Percentiles rank a stretch among this genome's conserved stretches.
Evolutionary conservation across 192 early-diverging fungal species (phyloP).

Genomic region (Backusella westeae): DNA sequence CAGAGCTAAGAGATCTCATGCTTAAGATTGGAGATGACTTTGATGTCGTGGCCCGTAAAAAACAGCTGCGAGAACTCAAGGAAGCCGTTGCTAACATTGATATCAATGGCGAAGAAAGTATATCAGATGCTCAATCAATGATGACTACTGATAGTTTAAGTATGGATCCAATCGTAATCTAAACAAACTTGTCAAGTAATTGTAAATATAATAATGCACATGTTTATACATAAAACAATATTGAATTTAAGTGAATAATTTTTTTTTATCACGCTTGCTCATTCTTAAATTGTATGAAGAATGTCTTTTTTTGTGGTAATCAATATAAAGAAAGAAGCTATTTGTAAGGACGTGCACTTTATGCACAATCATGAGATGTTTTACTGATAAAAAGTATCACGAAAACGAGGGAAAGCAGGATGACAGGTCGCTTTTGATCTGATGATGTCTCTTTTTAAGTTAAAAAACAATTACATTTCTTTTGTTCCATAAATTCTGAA

Average conservation of each 20-base stretch:
- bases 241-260: too few species aligned
- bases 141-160: not conserved
- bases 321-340: too few species aligned
- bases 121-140: not conserved
- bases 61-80: not conserved
- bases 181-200: not conserved
- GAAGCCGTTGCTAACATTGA: not conserved
- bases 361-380: not conserved
- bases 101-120: not conserved
- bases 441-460: too few species aligned
- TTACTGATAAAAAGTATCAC: not conserved
- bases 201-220: too few species aligned
- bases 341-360: not conserved
- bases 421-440: not conserved
- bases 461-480: too few species aligned
- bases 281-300: too few species aligned
- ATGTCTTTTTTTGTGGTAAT: too few species aligned
- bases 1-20: conserved; percentile 36
- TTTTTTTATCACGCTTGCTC: too few species aligned
- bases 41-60: not conserved
- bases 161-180: not conserved
- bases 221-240: too few species aligned
- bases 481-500: too few species aligned
- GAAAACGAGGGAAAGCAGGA: not conserved
- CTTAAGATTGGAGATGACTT: conserved; percentile 30